A percentile compares a stretch with the other conserved stretches of the same genome.
Conservation (phyloP, 164 flowering plant genomes). For the Taxillus chinensis region DNA sequence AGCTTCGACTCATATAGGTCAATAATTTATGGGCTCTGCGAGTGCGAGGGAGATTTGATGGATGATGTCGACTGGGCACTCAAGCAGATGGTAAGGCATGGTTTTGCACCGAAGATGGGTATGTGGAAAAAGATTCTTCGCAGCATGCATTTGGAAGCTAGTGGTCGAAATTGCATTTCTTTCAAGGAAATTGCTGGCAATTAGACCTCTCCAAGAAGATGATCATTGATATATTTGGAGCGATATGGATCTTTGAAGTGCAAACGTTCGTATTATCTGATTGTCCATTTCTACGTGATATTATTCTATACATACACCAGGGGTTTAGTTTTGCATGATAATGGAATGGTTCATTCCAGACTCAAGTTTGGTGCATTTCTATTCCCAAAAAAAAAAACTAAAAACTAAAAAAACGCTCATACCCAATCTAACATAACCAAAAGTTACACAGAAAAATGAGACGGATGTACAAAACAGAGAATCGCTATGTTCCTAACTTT, state of each 20-base stretch:
- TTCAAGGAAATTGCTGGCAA: neutral
- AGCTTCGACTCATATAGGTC: conserved; percentile 68
- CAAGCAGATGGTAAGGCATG: conserved; percentile 58
- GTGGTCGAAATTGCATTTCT: neutral
- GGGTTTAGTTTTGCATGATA: too few relatives aligned
- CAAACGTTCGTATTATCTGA: neutral
- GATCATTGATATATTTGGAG: neutral
- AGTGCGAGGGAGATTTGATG: conserved; percentile 30
- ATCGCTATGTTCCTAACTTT: too few relatives aligned
- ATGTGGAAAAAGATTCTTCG: conserved; percentile 54
- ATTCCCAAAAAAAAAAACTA: too few relatives aligned
- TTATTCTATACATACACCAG: too few relatives aligned
- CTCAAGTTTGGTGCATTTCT: too few relatives aligned
- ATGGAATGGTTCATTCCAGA: too few relatives aligned
- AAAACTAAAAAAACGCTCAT: too few relatives aligned
- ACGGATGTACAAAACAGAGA: too few relatives aligned
- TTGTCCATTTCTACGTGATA: too few relatives aligned
- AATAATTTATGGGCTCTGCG: conserved; percentile 50
- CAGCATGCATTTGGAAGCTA: conserved; percentile 13
- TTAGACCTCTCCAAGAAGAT: neutral
- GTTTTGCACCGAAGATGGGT: conserved; percentile 64
- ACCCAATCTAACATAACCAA: too few relatives aligned
- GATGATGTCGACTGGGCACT: conserved; percentile 53
- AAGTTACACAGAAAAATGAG: too few relatives aligned
- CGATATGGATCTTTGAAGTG: neutral